Evolutionary conservation across 805 yeast species (phyloP).

Genomic region (Candida arabinofermentans): DNA sequence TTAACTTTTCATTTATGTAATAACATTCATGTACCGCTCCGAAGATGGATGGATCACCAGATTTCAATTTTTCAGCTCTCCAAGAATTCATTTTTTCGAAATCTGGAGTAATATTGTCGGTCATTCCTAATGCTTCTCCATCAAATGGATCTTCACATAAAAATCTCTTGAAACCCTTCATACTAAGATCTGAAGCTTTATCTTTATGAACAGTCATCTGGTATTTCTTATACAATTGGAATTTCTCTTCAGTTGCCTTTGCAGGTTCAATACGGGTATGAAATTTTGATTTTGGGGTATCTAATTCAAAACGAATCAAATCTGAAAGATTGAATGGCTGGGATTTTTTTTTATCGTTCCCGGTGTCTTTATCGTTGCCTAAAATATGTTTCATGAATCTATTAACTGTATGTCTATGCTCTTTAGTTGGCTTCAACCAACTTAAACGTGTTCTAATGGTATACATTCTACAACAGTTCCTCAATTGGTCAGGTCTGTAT

Average conservation of each 20-base stretch:
- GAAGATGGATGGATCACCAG: constrained; percentile 15
- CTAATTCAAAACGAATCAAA: constrained; percentile 14
- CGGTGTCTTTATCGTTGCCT: background rate
- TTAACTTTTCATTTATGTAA: constrained; percentile 54
- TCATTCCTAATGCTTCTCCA: constrained; percentile 14
- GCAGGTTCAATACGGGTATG: constrained; percentile 51
- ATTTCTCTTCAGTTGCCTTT: constrained; percentile 54
- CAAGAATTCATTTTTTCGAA: constrained; percentile 42
- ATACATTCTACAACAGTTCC: constrained; percentile 76
- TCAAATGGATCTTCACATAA: constrained; percentile 66
- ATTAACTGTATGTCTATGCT: constrained; percentile 61
- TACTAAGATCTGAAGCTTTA: constrained; percentile 39
- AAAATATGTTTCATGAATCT: constrained; percentile 46
- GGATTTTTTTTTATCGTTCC: constrained; percentile 3
- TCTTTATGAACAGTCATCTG: constrained; percentile 73
- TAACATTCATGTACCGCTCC: constrained; percentile 83
- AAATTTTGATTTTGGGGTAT: constrained; percentile 12
- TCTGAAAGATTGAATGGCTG: constrained; percentile 15
- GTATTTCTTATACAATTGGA: constrained; percentile 57
- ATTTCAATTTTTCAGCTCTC: constrained; percentile 24
- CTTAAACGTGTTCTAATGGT: constrained; percentile 63
- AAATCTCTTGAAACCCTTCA: constrained; percentile 54
- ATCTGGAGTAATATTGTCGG: background rate
- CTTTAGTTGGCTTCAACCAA: constrained; percentile 51
- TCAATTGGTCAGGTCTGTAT: constrained; percentile 56